phyloP scores from a whole-genome alignment of 2,329 filamentous ascomycete species.

The Cercospora sesami region DNA sequence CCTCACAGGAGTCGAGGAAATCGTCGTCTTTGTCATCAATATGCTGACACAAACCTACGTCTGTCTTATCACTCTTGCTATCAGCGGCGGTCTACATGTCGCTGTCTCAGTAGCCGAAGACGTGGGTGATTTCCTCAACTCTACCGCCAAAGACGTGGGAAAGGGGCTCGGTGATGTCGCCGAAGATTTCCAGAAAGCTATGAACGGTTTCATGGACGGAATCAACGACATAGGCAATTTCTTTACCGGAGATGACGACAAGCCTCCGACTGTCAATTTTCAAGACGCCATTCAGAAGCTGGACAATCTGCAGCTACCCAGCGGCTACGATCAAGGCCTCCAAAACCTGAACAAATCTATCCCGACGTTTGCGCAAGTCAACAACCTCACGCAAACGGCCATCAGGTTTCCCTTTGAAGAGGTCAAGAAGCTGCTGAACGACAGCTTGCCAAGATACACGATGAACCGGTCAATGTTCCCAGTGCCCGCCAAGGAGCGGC shows the following conservation, averaged over 20 bases:
- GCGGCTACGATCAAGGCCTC: constrained; percentile 67
- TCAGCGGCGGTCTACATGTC: constrained; percentile 75
- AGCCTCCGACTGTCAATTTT: constrained; percentile 63
- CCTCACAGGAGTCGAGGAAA: constrained; percentile 78
- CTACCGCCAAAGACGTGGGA: constrained; percentile 59
- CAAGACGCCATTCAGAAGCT: constrained; percentile 64
- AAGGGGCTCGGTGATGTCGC: constrained; percentile 52
- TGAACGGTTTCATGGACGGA: constrained; percentile 59
- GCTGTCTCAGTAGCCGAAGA: constrained; percentile 64
- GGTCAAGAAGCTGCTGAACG: constrained; percentile 71
- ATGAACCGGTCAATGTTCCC: constrained; percentile 80
- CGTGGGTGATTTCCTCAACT: constrained; percentile 61
- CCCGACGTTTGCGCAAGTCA: constrained; percentile 59
- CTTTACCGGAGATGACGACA: constrained; percentile 42
- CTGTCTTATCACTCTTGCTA: constrained; percentile 81
- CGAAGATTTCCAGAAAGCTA: constrained; percentile 47
- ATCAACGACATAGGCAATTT: constrained; percentile 47
- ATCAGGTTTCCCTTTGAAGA: constrained; percentile 79
- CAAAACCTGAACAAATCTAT: constrained; percentile 39
- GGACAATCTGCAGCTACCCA: constrained; percentile 67
- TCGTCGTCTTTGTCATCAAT: constrained; percentile 90
- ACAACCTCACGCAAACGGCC: constrained; percentile 74
- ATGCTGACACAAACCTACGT: constrained; percentile 87
- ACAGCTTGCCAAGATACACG: constrained; percentile 68
- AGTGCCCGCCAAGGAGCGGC: constrained; percentile 74